Conservation (phyloP, 305 asterid species). For the Plantago coronopus region DNA sequence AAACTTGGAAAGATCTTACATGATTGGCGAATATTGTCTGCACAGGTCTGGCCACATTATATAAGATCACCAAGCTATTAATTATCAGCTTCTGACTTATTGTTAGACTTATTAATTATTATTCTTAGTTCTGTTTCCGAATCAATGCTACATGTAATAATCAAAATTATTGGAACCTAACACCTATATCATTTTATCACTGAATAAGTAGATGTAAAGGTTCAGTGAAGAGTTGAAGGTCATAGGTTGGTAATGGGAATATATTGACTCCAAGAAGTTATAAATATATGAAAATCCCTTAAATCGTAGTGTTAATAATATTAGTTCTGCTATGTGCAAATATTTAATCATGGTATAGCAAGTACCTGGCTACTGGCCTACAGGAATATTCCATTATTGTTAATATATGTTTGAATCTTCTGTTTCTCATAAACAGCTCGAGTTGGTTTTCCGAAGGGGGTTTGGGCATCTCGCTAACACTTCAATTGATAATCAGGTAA, state of each 20-base stretch:
- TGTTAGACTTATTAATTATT: constrained; percentile 8
- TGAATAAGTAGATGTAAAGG: too few relatives aligned
- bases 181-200: too few relatives aligned
- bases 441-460: constrained; percentile 76
- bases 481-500: constrained; percentile 66
- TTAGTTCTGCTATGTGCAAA: too few relatives aligned
- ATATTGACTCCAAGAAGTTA: too few relatives aligned
- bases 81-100: constrained; percentile 1
- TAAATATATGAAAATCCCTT: too few relatives aligned
- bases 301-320: too few relatives aligned
- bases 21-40: constrained; percentile 91
- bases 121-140: neutral
- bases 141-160: neutral
- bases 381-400: constrained; percentile 7
- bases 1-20: constrained; percentile 95
- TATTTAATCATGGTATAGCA: too few relatives aligned
- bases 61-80: constrained; percentile 16
- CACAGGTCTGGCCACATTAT: constrained; percentile 58
- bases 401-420: constrained; percentile 22
- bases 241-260: too few relatives aligned
- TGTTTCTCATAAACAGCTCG: constrained; percentile 51
- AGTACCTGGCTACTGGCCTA: too few relatives aligned
- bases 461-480: constrained; percentile 55
- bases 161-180: neutral
- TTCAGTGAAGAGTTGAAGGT: too few relatives aligned